A percentile compares a stretch with the other conserved stretches of the same genome.
Evolutionary conservation across 805 yeast species (phyloP).

Genomic region (Candida schatavii): DNA sequence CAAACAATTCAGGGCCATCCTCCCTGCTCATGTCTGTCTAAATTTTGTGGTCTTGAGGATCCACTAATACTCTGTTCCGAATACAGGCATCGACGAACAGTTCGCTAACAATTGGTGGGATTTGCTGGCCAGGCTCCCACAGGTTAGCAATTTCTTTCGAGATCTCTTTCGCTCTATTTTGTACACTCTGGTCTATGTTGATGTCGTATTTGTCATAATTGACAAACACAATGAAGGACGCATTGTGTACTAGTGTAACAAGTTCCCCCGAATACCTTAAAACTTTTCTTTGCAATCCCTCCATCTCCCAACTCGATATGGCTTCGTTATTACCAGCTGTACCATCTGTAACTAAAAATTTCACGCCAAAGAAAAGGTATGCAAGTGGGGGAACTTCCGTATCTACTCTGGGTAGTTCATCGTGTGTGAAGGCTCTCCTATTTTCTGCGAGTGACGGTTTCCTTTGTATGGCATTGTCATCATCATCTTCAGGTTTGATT

Average conservation of each 20-base stretch:
- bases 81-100: conserved; percentile 31
- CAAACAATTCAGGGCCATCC: too few relatives aligned
- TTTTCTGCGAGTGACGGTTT: not conserved
- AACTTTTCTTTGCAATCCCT: conserved; percentile 24
- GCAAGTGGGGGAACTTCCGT: conserved; percentile 16
- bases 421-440: conserved; percentile 11
- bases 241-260: conserved; percentile 16
- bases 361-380: conserved; percentile 34
- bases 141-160: conserved; percentile 13
- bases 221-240: conserved; percentile 36
- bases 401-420: conserved; percentile 8
- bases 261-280: conserved; percentile 45
- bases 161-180: conserved; percentile 12
- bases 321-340: conserved; percentile 10
- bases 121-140: conserved; percentile 8
- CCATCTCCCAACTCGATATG: conserved; percentile 5
- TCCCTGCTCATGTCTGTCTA: conserved; percentile 1
- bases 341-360: conserved; percentile 34
- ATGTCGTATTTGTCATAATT: conserved; percentile 7
- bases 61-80: conserved; percentile 20
- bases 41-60: conserved; percentile 27
- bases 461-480: conserved; percentile 5
- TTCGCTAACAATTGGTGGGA: conserved; percentile 36
- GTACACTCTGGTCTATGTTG: conserved; percentile 5
- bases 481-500: not conserved